phyloP scores from a whole-genome alignment of 176 grass and related monocot genomes.

The Aegilops speltoides region DNA sequence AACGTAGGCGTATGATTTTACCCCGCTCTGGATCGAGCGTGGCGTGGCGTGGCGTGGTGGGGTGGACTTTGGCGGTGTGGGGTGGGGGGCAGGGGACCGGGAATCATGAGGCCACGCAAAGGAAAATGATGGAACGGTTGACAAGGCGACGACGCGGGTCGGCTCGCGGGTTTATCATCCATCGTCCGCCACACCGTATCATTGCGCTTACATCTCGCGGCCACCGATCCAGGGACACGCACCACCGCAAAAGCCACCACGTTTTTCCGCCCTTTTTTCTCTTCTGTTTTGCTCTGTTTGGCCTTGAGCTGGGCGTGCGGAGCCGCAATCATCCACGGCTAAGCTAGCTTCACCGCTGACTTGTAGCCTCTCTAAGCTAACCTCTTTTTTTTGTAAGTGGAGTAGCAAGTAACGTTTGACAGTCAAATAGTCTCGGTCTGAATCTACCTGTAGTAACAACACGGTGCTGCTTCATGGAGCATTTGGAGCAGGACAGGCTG shows the following conservation, averaged over 20 bases:
- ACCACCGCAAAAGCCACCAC: slow-evolving; percentile 22
- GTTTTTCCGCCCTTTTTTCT: background rate
- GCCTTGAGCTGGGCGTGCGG: background rate
- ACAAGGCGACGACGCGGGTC: background rate
- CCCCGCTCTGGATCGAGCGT: background rate
- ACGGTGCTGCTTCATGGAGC: background rate
- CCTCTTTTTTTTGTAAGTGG: no score
- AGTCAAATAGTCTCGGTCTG: background rate
- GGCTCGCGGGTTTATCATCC: background rate
- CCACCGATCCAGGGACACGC: slow-evolving; percentile 41
- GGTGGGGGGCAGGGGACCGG: background rate
- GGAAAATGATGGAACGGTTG: slow-evolving; percentile 40
- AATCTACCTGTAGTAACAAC: background rate
- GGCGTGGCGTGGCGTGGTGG: background rate
- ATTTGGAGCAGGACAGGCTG: background rate
- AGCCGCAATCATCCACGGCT: background rate
- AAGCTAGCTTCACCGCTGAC: background rate
- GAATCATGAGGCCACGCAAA: slow-evolving; percentile 27
- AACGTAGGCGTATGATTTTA: background rate
- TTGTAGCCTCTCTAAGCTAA: no score
- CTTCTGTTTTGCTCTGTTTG: background rate
- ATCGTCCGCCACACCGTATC: background rate
- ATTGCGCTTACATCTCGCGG: slow-evolving; percentile 30
- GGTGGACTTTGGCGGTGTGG: background rate
- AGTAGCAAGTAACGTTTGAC: no score